Conservation (phyloP, 257 asterid genomes). For the Nicotiana obtusifolia region DNA sequence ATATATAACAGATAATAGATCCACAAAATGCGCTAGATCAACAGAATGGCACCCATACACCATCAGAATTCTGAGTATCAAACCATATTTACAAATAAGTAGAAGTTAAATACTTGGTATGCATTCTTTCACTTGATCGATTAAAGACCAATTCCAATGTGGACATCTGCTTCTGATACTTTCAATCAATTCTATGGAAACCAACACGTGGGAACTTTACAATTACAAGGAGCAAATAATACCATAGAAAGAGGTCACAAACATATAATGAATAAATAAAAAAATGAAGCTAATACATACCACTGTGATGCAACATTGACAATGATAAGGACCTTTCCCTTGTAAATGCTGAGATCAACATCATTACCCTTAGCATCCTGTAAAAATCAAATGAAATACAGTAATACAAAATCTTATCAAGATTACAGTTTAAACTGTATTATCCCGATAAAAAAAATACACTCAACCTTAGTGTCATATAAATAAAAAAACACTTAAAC, state of each 20-base stretch:
- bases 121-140: not conserved
- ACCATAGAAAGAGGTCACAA: no score
- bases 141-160: no score
- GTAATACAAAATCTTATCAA: not conserved
- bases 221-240: not conserved
- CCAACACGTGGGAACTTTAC: not conserved
- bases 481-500: not conserved
- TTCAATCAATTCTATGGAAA: not conserved
- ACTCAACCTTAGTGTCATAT: not conserved
- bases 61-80: not conserved
- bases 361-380: constrained; percentile 79
- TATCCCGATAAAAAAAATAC: not conserved
- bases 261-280: no score
- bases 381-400: not conserved
- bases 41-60: not conserved
- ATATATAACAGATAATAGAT: not conserved
- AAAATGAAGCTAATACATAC: constrained; percentile 46
- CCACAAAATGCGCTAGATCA: not conserved
- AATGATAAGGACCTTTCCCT: constrained; percentile 69
- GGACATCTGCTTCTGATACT: not conserved
- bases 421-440: not conserved
- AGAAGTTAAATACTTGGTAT: not conserved
- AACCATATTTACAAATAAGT: no score
- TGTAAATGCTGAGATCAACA: constrained; percentile 59
- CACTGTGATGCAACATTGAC: constrained; percentile 95